Evolutionary conservation across 345 rosid genomes (phyloP).

Genomic region (Citrus mangshanensis): DNA sequence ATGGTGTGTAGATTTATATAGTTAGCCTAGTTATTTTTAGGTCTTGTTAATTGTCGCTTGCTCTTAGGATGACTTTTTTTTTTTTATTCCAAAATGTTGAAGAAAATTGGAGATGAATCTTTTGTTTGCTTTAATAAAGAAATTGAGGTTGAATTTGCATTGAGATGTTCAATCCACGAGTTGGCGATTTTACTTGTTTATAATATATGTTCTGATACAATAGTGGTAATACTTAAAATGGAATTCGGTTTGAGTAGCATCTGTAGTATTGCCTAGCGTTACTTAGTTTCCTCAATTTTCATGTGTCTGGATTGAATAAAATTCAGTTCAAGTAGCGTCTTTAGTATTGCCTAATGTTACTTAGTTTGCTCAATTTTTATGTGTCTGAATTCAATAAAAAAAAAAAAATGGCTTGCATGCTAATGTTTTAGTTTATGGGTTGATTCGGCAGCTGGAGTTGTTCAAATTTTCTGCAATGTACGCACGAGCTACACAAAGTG

Average conservation of each 20-base stretch:
- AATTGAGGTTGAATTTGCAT: background rate
- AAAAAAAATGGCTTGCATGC: background rate
- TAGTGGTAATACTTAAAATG: no score
- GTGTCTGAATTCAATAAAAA: background rate
- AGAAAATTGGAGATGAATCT: background rate
- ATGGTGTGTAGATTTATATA: background rate
- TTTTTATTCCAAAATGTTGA: background rate
- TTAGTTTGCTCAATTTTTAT: background rate
- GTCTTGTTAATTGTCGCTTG: background rate
- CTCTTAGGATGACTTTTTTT: background rate
- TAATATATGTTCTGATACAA: background rate
- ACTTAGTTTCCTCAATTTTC: no score
- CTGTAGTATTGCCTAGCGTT: background rate
- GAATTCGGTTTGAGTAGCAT: background rate
- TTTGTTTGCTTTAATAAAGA: background rate
- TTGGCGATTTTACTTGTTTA: background rate
- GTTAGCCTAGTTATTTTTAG: background rate
- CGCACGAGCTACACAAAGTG: slow-evolving; percentile 16
- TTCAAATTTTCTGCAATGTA: background rate
- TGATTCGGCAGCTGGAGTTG: background rate
- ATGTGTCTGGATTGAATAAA: background rate
- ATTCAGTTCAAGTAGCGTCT: background rate
- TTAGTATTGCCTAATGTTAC: background rate
- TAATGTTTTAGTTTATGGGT: background rate
- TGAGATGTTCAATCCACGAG: background rate